A percentile compares a stretch with the other conserved stretches of the same genome.
Evolutionary conservation across 1,284 basidiomycete genomes (phyloP).

Genomic region (Pisolithus thermaeus): DNA sequence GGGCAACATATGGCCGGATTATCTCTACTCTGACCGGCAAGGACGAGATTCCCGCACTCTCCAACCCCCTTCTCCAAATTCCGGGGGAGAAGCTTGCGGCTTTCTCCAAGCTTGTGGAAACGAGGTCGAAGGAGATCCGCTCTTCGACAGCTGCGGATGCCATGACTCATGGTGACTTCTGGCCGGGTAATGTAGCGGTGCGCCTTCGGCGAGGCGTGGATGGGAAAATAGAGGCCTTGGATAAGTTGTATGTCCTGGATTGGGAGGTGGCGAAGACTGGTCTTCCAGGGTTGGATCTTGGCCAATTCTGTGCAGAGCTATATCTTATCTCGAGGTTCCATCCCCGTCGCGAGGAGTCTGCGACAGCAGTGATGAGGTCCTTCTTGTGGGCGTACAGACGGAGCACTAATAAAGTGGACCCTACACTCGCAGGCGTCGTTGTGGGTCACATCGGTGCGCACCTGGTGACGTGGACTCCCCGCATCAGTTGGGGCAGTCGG

Average conservation of each 20-base stretch:
- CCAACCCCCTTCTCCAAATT: slow-evolving; percentile 37
- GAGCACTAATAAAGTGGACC: slow-evolving; percentile 10
- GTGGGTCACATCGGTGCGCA: slow-evolving; percentile 46
- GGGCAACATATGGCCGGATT: slow-evolving; percentile 44
- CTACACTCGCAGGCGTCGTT: slow-evolving; percentile 26
- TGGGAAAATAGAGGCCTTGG: slow-evolving; percentile 23
- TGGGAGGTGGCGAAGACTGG: slow-evolving; percentile 57
- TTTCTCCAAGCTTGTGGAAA: slow-evolving; percentile 32
- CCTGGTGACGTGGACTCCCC: slow-evolving; percentile 39
- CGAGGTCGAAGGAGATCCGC: slow-evolving; percentile 31
- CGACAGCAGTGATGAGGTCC: slow-evolving; percentile 29
- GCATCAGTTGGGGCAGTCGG: slow-evolving; percentile 39
- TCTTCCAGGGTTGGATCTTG: slow-evolving; percentile 47
- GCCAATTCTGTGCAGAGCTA: slow-evolving; percentile 57
- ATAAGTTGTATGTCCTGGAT: slow-evolving; percentile 46
- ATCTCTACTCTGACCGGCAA: slow-evolving; percentile 37
- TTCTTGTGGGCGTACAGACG: slow-evolving; percentile 41
- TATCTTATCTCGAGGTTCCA: slow-evolving; percentile 41
- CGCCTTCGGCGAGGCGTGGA: slow-evolving; percentile 18
- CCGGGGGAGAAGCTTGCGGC: slow-evolving; percentile 31
- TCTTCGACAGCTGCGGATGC: slow-evolving; percentile 28
- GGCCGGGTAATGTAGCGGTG: slow-evolving; percentile 58
- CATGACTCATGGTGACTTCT: slow-evolving; percentile 50
- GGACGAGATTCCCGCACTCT: slow-evolving; percentile 29
- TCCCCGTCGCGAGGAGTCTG: slow-evolving; percentile 30